phyloP scores from a whole-genome alignment of 805 yeast species.

The Kazachstania kunashirensis region DNA sequence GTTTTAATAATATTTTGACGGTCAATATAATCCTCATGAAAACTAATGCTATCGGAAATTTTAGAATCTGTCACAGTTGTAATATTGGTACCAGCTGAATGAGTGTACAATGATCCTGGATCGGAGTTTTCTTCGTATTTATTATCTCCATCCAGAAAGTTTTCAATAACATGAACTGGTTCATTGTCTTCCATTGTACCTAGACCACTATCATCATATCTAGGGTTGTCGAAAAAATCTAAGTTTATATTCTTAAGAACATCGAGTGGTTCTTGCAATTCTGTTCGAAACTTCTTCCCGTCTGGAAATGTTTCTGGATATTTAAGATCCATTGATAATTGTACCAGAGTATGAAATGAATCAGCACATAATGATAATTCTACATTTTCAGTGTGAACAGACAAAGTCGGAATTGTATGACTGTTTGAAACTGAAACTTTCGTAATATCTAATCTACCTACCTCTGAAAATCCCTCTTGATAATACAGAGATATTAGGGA shows the following conservation, averaged over 20 bases:
- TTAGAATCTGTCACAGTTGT: neutral
- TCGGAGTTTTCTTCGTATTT: too few species aligned
- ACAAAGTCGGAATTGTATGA: conserved; percentile 22
- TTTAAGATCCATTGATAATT: conserved; percentile 60
- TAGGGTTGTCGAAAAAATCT: conserved; percentile 13
- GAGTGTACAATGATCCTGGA: neutral
- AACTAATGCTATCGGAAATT: neutral
- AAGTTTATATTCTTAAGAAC: conserved; percentile 34
- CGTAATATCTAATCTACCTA: conserved; percentile 15
- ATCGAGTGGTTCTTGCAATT: conserved; percentile 28
- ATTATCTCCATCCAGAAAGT: conserved; percentile 14
- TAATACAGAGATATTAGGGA: conserved; percentile 14
- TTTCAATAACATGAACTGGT: conserved; percentile 11
- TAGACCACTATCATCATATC: conserved; percentile 10
- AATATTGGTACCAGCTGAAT: too few species aligned
- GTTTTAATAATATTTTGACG: too few species aligned
- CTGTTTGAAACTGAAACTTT: neutral
- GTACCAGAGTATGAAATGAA: conserved; percentile 63
- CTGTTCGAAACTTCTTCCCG: conserved; percentile 44
- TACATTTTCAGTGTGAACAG: conserved; percentile 38
- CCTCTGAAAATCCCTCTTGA: conserved; percentile 21
- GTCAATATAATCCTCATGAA: conserved; percentile 4
- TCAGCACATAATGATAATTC: conserved; percentile 68
- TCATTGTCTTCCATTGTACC: conserved; percentile 16
- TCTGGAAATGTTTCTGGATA: conserved; percentile 53